Base-by-base conservation (phyloP, 2,329 filamentous ascomycete genomes). In the Penicillium expansum region DNA sequence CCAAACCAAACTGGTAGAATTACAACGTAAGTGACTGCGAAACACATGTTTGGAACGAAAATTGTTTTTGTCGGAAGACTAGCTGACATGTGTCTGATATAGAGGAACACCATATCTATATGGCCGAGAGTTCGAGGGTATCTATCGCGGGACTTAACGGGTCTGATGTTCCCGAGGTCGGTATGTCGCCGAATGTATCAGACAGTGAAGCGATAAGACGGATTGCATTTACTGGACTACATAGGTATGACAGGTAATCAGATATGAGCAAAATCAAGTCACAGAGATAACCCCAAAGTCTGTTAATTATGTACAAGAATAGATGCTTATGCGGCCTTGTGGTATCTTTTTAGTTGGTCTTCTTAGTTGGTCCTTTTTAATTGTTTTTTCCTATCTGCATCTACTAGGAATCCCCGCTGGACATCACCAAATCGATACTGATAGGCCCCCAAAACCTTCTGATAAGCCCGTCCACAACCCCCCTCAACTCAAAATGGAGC, bases 391-490 rank as follows among this genome's bases (percentile, higher is more conserved):
- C n/a, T n/a, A n/a, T n/a, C n/a, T n/a, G n/a, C n/a, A n/a, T n/a
- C n/a, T n/a, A n/a, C n/a, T n/a, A n/a, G n/a, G n/a, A n/a, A n/a
- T n/a, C n/a, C n/a, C n/a, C n/a, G n/a, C n/a, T n/a, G n/a, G n/a
- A n/a, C n/a, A n/a, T n/a, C n/a, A n/a, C n/a, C n/a, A n/a, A n/a
- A n/a, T n/a, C n/a, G n/a, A n/a, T n/a, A n/a, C n/a, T n/a, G n/a
- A n/a, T n/a, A n/a, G n/a, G n/a, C n/a, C n/a, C n/a, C n/a, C n/a
- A n/a, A n/a, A n/a, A n/a, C n/a, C n/a, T n/a, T n/a, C n/a, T 35
- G 50, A 53, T 45, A 54, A 54, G 33, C 42, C 51, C 24, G 43
- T 54, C 51, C 51, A 54, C 51, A 35, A 14, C 14, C 35, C 27
- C 13, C 13, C n/a, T n/a, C 5, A 2, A 4, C 32, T 44, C 51